Evolutionary conservation across 1,284 basidiomycete species (phyloP).

Genomic region (Apiotrichum gracile): DNA sequence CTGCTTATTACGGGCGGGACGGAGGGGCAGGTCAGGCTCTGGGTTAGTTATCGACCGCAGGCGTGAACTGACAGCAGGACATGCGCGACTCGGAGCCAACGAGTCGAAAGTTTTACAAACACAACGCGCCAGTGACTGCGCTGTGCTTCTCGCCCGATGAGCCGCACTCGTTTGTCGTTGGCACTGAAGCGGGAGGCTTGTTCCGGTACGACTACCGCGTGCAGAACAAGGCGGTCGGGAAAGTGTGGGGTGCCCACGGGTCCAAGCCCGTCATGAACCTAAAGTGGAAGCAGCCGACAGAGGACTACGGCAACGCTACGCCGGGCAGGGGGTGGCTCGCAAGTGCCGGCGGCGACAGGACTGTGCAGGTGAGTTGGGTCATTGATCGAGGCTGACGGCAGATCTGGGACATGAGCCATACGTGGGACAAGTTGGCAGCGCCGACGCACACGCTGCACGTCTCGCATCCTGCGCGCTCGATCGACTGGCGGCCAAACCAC

Average conservation of each 20-base stretch:
- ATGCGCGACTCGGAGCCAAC: conserved; percentile 64
- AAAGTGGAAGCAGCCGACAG: conserved; percentile 57
- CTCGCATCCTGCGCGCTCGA: conserved; percentile 64
- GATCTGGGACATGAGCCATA: conserved; percentile 69
- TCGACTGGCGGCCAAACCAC: conserved; percentile 72
- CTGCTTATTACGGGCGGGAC: conserved; percentile 75
- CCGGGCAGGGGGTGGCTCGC: conserved; percentile 66
- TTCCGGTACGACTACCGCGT: conserved; percentile 71
- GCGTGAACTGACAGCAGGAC: conserved; percentile 53
- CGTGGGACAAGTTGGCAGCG: conserved; percentile 48
- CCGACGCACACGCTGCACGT: conserved; percentile 70
- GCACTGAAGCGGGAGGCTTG: conserved; percentile 65
- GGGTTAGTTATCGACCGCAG: conserved; percentile 54
- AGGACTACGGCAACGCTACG: conserved; percentile 35
- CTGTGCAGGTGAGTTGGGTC: conserved; percentile 59
- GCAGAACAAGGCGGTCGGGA: conserved; percentile 59
- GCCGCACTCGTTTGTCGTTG: conserved; percentile 65
- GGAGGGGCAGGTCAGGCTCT: conserved; percentile 73
- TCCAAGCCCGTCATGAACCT: conserved; percentile 64
- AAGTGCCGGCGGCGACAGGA: conserved; percentile 72
- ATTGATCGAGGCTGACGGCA: conserved; percentile 30
- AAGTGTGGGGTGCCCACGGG: conserved; percentile 69
- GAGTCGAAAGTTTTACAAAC: conserved; percentile 61
- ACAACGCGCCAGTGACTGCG: conserved; percentile 64
- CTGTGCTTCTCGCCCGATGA: conserved; percentile 66